These are phyloP conservation scores for Epichloe festucae DNA, from an alignment of 2,329 filamentous ascomycete genomes.

Conservation along the genomic window DNA sequence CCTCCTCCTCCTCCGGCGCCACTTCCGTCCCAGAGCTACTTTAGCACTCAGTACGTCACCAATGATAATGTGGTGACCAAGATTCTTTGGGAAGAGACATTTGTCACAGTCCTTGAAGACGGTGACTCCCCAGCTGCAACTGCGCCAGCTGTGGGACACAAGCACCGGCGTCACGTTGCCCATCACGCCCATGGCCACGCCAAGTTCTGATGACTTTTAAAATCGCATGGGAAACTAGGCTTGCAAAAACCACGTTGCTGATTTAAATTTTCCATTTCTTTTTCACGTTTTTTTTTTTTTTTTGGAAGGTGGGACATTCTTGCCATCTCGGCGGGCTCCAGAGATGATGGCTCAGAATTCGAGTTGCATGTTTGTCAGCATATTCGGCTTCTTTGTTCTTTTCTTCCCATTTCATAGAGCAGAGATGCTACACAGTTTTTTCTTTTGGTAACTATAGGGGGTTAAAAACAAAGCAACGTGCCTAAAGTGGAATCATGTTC, in stretches of 20 bases:
- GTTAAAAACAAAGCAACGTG: constrained; percentile 10
- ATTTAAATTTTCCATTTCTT: constrained; percentile 2
- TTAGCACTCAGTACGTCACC: constrained; percentile 41
- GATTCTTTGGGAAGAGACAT: constrained; percentile 43
- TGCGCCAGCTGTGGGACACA: constrained; percentile 8
- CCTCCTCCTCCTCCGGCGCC: constrained; percentile 5
- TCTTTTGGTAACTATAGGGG: constrained; percentile 21
- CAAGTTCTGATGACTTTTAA: constrained; percentile 13
- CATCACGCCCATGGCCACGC: constrained; percentile 28
- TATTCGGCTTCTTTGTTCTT: constrained; percentile 18
- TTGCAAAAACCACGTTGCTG: constrained; percentile 10
- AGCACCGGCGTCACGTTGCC: constrained; percentile 16
- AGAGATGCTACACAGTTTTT: constrained; percentile 17
- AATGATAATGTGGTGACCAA: constrained; percentile 37
- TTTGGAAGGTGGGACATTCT: constrained; percentile 6
- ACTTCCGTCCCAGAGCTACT: constrained; percentile 19
- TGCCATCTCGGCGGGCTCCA: constrained; percentile 25
- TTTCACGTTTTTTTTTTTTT: constrained; percentile 6
- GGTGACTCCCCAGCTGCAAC: constrained; percentile 27
- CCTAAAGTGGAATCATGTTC: not conserved
- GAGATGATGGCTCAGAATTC: constrained; percentile 15
- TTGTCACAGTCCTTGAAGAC: constrained; percentile 38
- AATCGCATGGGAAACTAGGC: constrained; percentile 3
- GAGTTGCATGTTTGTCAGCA: constrained; percentile 21
- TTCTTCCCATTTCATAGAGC: constrained; percentile 15